A percentile compares a stretch with the other conserved stretches of the same genome.
Evolutionary conservation across 495 filamentous ascomycete species (phyloP).

Genomic region (Podospora tetraspora): DNA sequence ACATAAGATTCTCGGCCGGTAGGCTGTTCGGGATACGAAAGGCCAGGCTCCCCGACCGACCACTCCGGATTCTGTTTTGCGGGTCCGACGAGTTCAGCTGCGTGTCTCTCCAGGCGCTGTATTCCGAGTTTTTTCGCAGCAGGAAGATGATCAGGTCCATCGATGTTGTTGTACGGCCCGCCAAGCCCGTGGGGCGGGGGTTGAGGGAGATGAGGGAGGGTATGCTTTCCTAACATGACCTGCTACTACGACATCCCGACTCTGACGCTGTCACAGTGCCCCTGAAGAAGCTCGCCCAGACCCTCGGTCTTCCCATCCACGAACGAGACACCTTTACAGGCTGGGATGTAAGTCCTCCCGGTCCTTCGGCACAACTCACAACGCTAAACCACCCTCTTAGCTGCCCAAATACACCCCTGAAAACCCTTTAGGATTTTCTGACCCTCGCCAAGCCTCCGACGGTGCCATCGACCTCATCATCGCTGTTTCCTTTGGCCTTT

Average conservation of each 20-base stretch:
- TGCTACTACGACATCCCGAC: not conserved
- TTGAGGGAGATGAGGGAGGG: constrained; percentile 66
- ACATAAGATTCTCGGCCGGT: not conserved
- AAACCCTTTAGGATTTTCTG: not conserved
- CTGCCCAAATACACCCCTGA: constrained; percentile 45
- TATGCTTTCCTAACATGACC: constrained; percentile 26
- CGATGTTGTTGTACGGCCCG: constrained; percentile 78
- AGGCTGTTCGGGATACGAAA: not conserved
- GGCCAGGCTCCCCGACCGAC: constrained; percentile 20
- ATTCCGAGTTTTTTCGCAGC: constrained; percentile 51
- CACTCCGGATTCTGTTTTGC: constrained; percentile 89
- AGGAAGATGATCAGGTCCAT: constrained; percentile 66
- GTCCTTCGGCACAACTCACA: not conserved
- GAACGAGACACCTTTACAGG: constrained; percentile 70
- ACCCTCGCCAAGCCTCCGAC: constrained; percentile 5
- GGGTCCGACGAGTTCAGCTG: constrained; percentile 91
- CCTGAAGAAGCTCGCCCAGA: constrained; percentile 58
- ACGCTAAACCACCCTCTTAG: constrained; percentile 27
- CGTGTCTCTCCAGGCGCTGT: constrained; percentile 66
- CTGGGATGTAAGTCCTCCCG: constrained; percentile 59
- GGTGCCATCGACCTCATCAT: constrained; percentile 73
- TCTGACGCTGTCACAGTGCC: constrained; percentile 52
- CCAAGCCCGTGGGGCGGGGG: constrained; percentile 69
- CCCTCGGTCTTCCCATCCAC: constrained; percentile 62
- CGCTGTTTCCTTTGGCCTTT: constrained; percentile 92